Percentiles rank a stretch among this genome's conserved stretches.
Conservation (phyloP, 2,329 filamentous ascomycete species). For the Teratosphaeria destructans region DNA sequence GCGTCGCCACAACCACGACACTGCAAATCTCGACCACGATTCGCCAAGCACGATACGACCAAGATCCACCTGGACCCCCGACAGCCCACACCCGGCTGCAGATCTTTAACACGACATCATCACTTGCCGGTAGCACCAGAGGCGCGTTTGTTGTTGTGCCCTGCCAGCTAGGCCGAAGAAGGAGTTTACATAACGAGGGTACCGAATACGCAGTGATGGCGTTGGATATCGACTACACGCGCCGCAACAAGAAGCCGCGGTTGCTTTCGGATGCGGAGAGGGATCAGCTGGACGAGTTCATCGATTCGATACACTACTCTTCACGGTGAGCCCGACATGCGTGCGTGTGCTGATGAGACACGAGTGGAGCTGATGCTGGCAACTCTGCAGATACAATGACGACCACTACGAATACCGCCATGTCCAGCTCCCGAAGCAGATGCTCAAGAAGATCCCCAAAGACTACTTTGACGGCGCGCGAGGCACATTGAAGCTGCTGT, state of each 20-base stretch:
- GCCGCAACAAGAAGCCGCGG: slow-evolving; percentile 79
- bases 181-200: neutral
- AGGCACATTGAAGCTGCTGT: slow-evolving; percentile 88
- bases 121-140: neutral
- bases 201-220: neutral
- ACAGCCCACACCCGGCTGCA: neutral
- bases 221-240: slow-evolving; percentile 64
- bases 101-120: neutral
- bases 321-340: slow-evolving; percentile 55
- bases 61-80: neutral
- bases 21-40: neutral
- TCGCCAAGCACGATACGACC: neutral
- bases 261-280: slow-evolving; percentile 72
- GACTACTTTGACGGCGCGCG: slow-evolving; percentile 85
- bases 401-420: slow-evolving; percentile 92
- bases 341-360: neutral
- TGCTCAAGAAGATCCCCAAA: slow-evolving; percentile 93
- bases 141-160: neutral
- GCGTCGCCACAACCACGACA: neutral
- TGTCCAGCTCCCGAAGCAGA: slow-evolving; percentile 92
- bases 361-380: neutral
- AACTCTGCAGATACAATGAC: slow-evolving; percentile 69
- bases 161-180: neutral
- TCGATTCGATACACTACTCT: slow-evolving; percentile 93
- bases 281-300: slow-evolving; percentile 76